Evolutionary conservation across 345 rosid genomes (phyloP).

Genomic region (Cochlearia excelsa): DNA sequence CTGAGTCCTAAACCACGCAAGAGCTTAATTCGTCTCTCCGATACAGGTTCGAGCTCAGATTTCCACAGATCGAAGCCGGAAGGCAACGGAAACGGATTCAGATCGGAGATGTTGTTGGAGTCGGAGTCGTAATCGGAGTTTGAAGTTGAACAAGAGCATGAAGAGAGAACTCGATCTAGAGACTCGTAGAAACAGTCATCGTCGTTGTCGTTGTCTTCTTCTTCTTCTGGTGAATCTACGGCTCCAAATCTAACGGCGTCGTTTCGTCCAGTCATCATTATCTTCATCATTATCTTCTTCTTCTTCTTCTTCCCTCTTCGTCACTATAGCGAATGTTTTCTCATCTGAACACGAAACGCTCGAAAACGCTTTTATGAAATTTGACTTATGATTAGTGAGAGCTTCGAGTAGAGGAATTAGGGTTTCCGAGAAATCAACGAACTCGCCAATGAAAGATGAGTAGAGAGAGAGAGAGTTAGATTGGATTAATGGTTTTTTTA

Average conservation of each 20-base stretch:
- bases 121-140: slow-evolving; percentile 55
- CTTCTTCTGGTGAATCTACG: background rate
- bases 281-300: slow-evolving; percentile 21
- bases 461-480: slow-evolving; percentile 37
- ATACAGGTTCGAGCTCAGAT: slow-evolving; percentile 72
- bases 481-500: slow-evolving; percentile 33
- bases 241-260: slow-evolving; percentile 34
- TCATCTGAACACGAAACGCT: slow-evolving; percentile 31
- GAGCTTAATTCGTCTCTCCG: slow-evolving; percentile 64
- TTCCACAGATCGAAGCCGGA: slow-evolving; percentile 74
- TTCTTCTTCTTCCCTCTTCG: too few species aligned
- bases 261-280: slow-evolving; percentile 28
- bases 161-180: slow-evolving; percentile 68
- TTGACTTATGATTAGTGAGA: slow-evolving; percentile 5
- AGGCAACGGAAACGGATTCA: slow-evolving; percentile 42
- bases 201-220: slow-evolving; percentile 36
- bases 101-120: slow-evolving; percentile 34
- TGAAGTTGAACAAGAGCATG: slow-evolving; percentile 66
- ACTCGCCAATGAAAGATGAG: slow-evolving; percentile 30
- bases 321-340: slow-evolving; percentile 35
- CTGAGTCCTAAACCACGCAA: slow-evolving; percentile 67
- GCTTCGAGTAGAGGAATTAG: slow-evolving; percentile 24
- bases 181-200: slow-evolving; percentile 77
- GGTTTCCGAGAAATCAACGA: slow-evolving; percentile 32
- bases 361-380: background rate